phyloP scores from a whole-genome alignment of 2,329 filamentous ascomycete genomes.

The Diaporthe vaccinii region DNA sequence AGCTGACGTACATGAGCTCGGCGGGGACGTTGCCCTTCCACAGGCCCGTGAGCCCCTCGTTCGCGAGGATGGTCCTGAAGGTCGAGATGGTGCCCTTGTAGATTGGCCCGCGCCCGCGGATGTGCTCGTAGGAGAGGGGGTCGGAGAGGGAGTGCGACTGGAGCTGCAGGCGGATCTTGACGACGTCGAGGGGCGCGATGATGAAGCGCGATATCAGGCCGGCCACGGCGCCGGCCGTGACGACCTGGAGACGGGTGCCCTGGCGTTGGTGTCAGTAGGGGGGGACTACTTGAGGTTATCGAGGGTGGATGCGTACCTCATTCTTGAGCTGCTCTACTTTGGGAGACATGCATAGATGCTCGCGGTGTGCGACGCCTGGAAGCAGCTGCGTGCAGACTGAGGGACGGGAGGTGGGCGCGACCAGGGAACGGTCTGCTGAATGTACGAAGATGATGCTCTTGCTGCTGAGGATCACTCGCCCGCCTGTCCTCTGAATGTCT shows the following conservation, averaged over 20 bases:
- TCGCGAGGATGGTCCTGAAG: constrained; percentile 78
- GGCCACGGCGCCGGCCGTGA: constrained; percentile 72
- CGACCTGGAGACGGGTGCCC: constrained; percentile 70
- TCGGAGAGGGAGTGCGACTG: constrained; percentile 88
- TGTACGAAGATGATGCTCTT: background rate
- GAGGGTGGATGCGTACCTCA: constrained; percentile 60
- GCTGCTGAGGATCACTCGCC: constrained; percentile 15
- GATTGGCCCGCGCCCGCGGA: constrained; percentile 59
- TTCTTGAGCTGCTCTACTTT: constrained; percentile 66
- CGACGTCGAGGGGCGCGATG: constrained; percentile 94
- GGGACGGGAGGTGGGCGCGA: background rate
- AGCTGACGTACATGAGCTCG: constrained; percentile 93
- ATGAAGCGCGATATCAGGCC: constrained; percentile 94
- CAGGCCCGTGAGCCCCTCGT: constrained; percentile 87
- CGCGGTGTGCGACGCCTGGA: background rate
- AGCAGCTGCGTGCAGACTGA: background rate
- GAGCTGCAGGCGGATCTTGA: constrained; percentile 97
- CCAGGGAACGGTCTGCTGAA: background rate
- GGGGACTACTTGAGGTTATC: background rate
- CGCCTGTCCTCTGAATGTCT: constrained; percentile 7
- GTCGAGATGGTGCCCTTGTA: constrained; percentile 86
- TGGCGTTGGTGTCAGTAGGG: constrained; percentile 45
- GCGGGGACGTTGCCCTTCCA: constrained; percentile 99
- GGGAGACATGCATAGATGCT: constrained; percentile 57
- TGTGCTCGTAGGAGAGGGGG: constrained; percentile 69